Base-by-base conservation (phyloP, 1,284 basidiomycete species). In the Cutaneotrichosporon cyanovorans region DNA sequence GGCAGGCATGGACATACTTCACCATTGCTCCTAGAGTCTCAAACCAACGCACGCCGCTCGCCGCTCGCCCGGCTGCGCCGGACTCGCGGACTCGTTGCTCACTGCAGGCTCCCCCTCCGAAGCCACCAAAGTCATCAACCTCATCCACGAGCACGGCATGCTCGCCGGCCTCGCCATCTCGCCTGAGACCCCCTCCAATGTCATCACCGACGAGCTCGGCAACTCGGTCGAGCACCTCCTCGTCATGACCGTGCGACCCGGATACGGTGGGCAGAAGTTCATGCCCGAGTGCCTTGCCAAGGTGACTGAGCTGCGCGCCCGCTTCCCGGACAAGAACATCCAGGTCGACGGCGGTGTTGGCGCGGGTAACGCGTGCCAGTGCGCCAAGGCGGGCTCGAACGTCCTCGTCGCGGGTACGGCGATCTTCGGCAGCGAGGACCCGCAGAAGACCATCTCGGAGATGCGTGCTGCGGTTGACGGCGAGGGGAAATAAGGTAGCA, bases 401-500 rank as follows among this genome's bases (percentile, higher is more conserved):
- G 91, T 99, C 55, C 90, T 98, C 55, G 95, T 99, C 12, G 93
- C 95, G 9, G 95, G 95, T 16, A 97, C 91, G 8, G 92, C 95
- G 12, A 85, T 98, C 59, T 98, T 98, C 65, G 82, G 80, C 39
- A 82, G 91, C 15, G 68, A 80, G 16, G 77, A 84, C 58, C 87
- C 95, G 0, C 83, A 84, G 51, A 71, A 79, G 36, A 87, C 91
- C 35, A 93, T 95, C 41, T 58, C 75, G 37, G 72, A 78, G 12
- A 74, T 96, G 50, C 88, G 85, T 69, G 71, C 77, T 19, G 77
- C 80, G 11, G 83, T 95, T 30, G 76, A 85, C 55, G 72, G 76
- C 18, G 86, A 47, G 30, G 12, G 12, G 8, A 28, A 28, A 12
- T 28, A 28, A 28, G 18, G 39, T 40, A 28, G 31, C 38, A 40